Percentiles rank a stretch among this genome's conserved stretches.
Conservation (phyloP, 805 yeast genomes). For the Lipomyces yamanashiensis region DNA sequence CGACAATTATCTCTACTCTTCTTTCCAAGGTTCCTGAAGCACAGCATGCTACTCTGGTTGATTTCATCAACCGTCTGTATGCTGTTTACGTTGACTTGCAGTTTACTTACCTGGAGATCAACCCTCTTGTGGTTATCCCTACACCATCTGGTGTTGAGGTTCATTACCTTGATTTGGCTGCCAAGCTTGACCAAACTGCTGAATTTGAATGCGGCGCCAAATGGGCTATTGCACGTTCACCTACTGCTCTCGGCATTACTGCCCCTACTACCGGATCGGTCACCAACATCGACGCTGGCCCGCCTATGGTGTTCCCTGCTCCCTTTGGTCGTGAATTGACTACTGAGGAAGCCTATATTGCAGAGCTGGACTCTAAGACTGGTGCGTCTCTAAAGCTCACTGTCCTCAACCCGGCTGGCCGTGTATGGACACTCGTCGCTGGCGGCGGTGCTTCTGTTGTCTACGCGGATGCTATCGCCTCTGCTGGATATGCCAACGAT, state of each 20-base stretch:
- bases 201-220: slow-evolving; percentile 56
- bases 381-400: slow-evolving; percentile 55
- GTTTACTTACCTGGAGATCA: slow-evolving; percentile 54
- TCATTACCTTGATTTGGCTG: slow-evolving; percentile 54
- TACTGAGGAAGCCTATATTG: slow-evolving; percentile 54
- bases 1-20: slow-evolving; percentile 43
- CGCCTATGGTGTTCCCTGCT: slow-evolving; percentile 56
- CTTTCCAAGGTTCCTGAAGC: slow-evolving; percentile 49
- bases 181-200: slow-evolving; percentile 55
- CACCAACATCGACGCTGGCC: slow-evolving; percentile 51
- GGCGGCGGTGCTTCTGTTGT: slow-evolving; percentile 57
- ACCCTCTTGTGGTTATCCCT: slow-evolving; percentile 53
- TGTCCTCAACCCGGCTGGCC: slow-evolving; percentile 50
- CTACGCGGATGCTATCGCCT: slow-evolving; percentile 55
- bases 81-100: slow-evolving; percentile 55
- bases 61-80: slow-evolving; percentile 53
- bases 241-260: slow-evolving; percentile 48
- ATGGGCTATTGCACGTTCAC: slow-evolving; percentile 55
- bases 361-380: slow-evolving; percentile 55
- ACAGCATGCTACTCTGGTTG: slow-evolving; percentile 50
- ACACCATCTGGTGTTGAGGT: slow-evolving; percentile 48
- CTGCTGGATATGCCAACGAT: slow-evolving; percentile 52
- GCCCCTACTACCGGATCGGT: slow-evolving; percentile 35
- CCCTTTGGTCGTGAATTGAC: slow-evolving; percentile 54
- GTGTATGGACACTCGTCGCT: slow-evolving; percentile 55